Conservation (phyloP, 2,329 filamentous ascomycete species). For the Arthrobotrys megalospora region DNA sequence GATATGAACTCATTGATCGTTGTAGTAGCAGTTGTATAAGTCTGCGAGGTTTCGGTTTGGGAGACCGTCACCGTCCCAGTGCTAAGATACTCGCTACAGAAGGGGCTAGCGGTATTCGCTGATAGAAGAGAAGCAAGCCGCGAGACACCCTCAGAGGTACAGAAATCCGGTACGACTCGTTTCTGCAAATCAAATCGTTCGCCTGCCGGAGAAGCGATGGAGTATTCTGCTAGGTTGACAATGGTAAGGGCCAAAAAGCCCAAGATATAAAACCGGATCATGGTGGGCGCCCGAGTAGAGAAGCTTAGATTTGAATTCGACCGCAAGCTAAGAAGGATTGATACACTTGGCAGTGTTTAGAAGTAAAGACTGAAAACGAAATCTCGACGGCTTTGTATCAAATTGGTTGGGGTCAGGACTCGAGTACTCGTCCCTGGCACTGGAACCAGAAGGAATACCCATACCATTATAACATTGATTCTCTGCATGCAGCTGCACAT, state of each 20-base stretch:
- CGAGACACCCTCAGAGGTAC: conserved; percentile 18
- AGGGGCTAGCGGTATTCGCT: not conserved
- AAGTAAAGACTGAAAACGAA: too few species aligned
- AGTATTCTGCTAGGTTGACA: not conserved
- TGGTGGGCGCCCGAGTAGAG: not conserved
- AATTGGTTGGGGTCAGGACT: too few species aligned
- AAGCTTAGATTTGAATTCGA: not conserved
- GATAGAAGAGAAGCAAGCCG: conserved; percentile 14
- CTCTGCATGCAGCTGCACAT: too few species aligned
- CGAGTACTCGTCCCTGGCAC: too few species aligned
- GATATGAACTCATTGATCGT: conserved; percentile 24
- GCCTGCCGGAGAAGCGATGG: conserved; percentile 9
- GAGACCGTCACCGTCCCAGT: conserved; percentile 17
- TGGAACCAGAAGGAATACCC: too few species aligned
- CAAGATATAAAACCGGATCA: not conserved
- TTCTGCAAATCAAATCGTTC: not conserved
- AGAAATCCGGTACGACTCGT: conserved; percentile 12
- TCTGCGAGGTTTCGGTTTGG: conserved; percentile 19
- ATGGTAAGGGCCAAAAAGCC: not conserved
- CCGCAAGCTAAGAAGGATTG: not conserved
- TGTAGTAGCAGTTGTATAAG: conserved; percentile 19
- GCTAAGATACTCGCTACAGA: conserved; percentile 25
- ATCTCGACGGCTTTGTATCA: too few species aligned
- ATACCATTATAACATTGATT: too few species aligned
- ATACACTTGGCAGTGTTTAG: too few species aligned